Conservation (phyloP, 495 filamentous ascomycete species). For the Penicillium simplicissimum region DNA sequence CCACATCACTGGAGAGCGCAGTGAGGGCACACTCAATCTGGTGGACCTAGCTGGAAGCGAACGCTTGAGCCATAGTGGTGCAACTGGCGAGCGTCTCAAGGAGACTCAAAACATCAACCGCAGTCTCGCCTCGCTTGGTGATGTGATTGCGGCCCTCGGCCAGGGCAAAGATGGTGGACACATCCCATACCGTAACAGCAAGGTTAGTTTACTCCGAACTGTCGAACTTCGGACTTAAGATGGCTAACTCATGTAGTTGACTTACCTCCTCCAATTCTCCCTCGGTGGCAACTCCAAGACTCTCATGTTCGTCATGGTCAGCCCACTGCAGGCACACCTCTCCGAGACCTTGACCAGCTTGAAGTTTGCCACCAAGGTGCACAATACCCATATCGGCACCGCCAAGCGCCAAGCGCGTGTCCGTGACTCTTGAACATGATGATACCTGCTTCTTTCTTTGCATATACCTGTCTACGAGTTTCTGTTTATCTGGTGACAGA, state of each 20-base stretch:
- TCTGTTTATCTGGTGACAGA: slow-evolving; percentile 18
- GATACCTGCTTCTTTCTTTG: slow-evolving; percentile 26
- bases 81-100: slow-evolving; percentile 80
- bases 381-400: slow-evolving; percentile 87
- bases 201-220: slow-evolving; percentile 53
- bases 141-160: slow-evolving; percentile 90
- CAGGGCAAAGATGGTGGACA: slow-evolving; percentile 83
- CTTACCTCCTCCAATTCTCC: slow-evolving; percentile 92
- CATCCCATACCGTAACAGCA: slow-evolving; percentile 93
- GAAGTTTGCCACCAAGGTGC: slow-evolving; percentile 93
- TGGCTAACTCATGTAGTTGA: slow-evolving; percentile 60
- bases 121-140: slow-evolving; percentile 85
- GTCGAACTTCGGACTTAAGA: neutral
- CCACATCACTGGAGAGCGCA: slow-evolving; percentile 74
- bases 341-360: slow-evolving; percentile 92
- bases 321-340: slow-evolving; percentile 86
- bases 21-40: slow-evolving; percentile 92
- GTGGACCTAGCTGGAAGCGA: slow-evolving; percentile 96
- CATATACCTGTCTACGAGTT: slow-evolving; percentile 25
- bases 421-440: slow-evolving; percentile 44
- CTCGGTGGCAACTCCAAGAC: slow-evolving; percentile 95
- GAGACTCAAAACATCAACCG: slow-evolving; percentile 99
- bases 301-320: slow-evolving; percentile 99
- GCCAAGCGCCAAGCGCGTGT: slow-evolving; percentile 74
- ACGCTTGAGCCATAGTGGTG: slow-evolving; percentile 79